Percentiles rank a stretch among this genome's conserved stretches.
These are phyloP conservation scores for Cerrena zonata DNA, from an alignment of 1,284 basidiomycete species.

Conservation along the genomic window DNA sequence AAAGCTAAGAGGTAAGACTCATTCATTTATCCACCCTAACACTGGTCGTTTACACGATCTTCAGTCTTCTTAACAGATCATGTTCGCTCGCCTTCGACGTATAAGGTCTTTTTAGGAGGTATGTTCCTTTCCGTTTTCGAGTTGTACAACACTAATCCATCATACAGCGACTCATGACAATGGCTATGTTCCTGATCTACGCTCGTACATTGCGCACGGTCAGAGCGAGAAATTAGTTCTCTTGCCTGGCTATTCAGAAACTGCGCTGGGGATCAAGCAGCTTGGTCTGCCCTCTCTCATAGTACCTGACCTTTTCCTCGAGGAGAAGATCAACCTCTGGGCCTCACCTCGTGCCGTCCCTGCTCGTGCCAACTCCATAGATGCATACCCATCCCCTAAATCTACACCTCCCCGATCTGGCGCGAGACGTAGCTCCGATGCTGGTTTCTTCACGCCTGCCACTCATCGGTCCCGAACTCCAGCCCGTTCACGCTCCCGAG, in stretches of 20 bases:
- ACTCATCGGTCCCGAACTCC: no score
- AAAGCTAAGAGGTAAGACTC: slow-evolving; percentile 60
- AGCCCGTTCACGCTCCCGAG: neutral
- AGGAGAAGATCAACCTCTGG: slow-evolving; percentile 37
- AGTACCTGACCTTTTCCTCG: slow-evolving; percentile 57
- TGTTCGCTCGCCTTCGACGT: slow-evolving; percentile 54
- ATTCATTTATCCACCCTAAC: neutral
- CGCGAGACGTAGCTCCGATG: neutral
- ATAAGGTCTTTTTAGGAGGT: slow-evolving; percentile 61
- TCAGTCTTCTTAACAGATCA: slow-evolving; percentile 55
- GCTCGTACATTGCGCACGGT: slow-evolving; percentile 59
- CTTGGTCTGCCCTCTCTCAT: slow-evolving; percentile 50
- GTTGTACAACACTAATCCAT: neutral
- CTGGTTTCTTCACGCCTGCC: neutral
- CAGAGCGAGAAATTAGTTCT: slow-evolving; percentile 60
- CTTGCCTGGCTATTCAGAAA: slow-evolving; percentile 55
- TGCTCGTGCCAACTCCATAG: neutral
- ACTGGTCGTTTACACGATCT: neutral
- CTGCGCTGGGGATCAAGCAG: slow-evolving; percentile 52
- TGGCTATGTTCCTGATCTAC: slow-evolving; percentile 59
- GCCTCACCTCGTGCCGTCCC: neutral
- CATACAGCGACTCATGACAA: slow-evolving; percentile 62
- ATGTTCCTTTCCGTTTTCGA: slow-evolving; percentile 7
- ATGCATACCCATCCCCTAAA: neutral
- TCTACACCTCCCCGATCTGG: neutral